phyloP scores from a whole-genome alignment of 345 rosid genomes.

The Cardiospermum halicacabum region DNA sequence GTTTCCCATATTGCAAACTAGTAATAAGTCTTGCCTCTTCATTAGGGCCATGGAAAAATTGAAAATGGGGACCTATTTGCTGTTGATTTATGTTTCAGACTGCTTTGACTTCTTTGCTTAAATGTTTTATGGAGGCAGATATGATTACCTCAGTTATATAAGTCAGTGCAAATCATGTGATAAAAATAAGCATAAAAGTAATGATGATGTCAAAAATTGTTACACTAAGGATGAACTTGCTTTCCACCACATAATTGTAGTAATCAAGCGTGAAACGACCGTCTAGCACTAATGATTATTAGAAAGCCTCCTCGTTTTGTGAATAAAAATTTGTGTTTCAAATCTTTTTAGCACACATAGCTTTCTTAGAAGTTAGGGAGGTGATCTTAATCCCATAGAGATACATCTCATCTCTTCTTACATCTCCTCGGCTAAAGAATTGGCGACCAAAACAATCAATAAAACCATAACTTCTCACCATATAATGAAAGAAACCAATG shows the following conservation, averaged over 20 bases:
- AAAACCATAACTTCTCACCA: background rate
- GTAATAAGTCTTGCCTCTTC: background rate
- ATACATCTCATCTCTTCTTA: background rate
- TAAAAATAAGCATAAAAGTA: background rate
- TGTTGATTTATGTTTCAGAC: background rate
- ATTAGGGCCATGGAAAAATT: background rate
- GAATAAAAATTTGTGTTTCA: background rate
- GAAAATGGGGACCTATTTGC: background rate
- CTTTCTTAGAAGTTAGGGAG: background rate
- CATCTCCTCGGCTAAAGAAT: background rate
- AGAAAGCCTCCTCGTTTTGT: background rate
- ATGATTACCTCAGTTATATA: background rate
- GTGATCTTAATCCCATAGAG: background rate
- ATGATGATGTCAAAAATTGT: background rate
- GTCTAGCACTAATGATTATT: background rate
- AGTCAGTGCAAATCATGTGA: background rate
- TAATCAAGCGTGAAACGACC: background rate
- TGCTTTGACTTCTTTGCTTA: background rate
- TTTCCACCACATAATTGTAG: background rate
- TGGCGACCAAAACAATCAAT: background rate
- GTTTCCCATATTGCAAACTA: background rate
- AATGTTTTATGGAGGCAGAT: background rate
- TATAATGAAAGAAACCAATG: background rate
- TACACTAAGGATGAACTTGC: background rate
- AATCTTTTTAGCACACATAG: background rate